Conservation (phyloP, 2,329 filamentous ascomycete species). For the Mycosphaerella sp. region DNA sequence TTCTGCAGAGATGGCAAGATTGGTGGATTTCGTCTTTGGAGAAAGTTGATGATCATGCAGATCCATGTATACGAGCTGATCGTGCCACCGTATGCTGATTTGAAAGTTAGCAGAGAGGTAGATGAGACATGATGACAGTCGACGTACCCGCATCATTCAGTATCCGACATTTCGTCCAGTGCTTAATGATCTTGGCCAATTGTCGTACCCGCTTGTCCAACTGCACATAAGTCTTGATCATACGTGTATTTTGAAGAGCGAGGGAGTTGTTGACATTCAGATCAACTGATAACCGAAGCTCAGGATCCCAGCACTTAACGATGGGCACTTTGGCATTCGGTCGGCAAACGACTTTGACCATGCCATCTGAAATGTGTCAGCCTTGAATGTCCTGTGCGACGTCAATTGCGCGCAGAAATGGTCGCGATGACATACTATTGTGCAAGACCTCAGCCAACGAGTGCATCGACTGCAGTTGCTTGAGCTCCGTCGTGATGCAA, state of each 20-base stretch:
- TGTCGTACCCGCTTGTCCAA: conserved; percentile 85
- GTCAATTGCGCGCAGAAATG: neutral
- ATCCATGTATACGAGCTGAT: conserved; percentile 99
- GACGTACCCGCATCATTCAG: conserved; percentile 89
- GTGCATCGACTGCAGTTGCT: conserved; percentile 81
- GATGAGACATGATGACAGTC: too few relatives aligned
- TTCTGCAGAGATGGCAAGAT: conserved; percentile 82
- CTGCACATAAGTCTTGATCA: conserved; percentile 96
- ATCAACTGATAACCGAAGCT: conserved; percentile 81
- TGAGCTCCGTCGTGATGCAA: conserved; percentile 89
- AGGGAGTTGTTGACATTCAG: conserved; percentile 99
- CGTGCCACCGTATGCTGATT: conserved; percentile 76
- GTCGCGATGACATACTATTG: conserved; percentile 58
- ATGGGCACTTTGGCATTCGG: conserved; percentile 95
- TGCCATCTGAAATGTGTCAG: conserved; percentile 62
- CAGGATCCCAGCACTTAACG: conserved; percentile 97
- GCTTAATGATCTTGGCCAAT: conserved; percentile 92
- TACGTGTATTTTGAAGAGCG: conserved; percentile 90
- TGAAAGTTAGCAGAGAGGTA: conserved; percentile 14
- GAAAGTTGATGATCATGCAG: conserved; percentile 93
- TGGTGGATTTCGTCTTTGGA: conserved; percentile 78
- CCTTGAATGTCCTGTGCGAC: conserved; percentile 1
- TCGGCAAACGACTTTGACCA: conserved; percentile 94
- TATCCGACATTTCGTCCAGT: conserved; percentile 90
- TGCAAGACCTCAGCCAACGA: conserved; percentile 79